Evolutionary conservation across 495 filamentous ascomycete species (phyloP).

Genomic region (Lentithecium fluviatile): DNA sequence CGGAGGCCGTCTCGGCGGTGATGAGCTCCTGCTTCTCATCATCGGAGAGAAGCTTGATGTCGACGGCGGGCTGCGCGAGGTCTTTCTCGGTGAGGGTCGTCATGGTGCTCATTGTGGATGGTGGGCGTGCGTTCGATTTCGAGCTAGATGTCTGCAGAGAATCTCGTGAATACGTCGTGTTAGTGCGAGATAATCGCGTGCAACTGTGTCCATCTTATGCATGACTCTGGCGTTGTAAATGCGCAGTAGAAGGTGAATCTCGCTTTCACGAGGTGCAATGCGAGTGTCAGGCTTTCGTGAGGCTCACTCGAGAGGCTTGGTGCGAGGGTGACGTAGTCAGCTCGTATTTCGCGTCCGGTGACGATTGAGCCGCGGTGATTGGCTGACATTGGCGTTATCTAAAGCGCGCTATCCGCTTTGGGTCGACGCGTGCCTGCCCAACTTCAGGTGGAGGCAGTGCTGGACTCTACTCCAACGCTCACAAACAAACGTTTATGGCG

Average conservation of each 20-base stretch:
- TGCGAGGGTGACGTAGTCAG: slow-evolving; percentile 1
- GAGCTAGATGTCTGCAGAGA: neutral
- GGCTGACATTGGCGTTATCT: too few relatives aligned
- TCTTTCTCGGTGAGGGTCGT: slow-evolving; percentile 3
- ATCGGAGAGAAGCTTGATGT: slow-evolving; percentile 15
- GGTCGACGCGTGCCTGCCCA: too few relatives aligned
- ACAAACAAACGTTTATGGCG: too few relatives aligned
- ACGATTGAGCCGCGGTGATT: too few relatives aligned
- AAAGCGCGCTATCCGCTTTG: too few relatives aligned
- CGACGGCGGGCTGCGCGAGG: slow-evolving; percentile 4
- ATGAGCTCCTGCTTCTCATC: slow-evolving; percentile 25
- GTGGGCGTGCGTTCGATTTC: neutral
- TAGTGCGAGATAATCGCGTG: neutral
- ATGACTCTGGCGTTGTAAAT: neutral
- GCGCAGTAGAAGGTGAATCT: neutral
- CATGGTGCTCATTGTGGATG: slow-evolving; percentile 13
- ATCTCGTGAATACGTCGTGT: neutral
- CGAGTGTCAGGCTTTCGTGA: slow-evolving; percentile 6
- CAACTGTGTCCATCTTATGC: neutral
- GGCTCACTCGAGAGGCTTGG: neutral
- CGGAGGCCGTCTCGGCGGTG: slow-evolving; percentile 18
- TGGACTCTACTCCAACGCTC: too few relatives aligned
- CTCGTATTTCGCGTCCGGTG: slow-evolving; percentile 10
- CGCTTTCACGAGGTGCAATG: neutral
- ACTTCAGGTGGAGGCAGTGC: too few relatives aligned